Evolutionary conservation across 2,329 filamentous ascomycete species (phyloP).

Genomic region (Colletotrichum magnum): DNA sequence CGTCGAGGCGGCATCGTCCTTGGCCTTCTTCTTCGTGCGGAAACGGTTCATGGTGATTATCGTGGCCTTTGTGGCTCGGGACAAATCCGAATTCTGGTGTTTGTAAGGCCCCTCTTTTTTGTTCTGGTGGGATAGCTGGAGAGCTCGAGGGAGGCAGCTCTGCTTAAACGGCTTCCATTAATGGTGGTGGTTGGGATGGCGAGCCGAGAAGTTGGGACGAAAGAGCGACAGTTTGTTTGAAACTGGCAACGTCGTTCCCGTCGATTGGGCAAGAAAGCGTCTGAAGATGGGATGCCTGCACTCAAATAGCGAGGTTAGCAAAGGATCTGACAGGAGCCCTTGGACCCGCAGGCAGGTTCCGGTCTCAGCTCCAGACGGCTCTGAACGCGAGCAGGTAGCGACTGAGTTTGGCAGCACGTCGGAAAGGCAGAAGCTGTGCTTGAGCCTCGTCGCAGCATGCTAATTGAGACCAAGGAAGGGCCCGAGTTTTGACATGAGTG

Average conservation of each 20-base stretch:
- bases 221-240: constrained; percentile 27
- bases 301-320: constrained; percentile 27
- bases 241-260: constrained; percentile 9
- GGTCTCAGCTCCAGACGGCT: constrained; percentile 27
- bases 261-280: constrained; percentile 30
- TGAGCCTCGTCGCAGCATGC: constrained; percentile 30
- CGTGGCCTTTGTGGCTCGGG: not conserved
- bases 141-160: constrained; percentile 24
- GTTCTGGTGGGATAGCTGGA: constrained; percentile 23
- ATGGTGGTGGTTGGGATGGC: constrained; percentile 27
- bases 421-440: constrained; percentile 22
- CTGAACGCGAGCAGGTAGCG: not conserved
- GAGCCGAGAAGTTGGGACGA: constrained; percentile 21
- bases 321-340: constrained; percentile 31
- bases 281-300: constrained; percentile 33
- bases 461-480: constrained; percentile 24
- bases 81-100: not conserved
- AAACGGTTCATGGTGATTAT: constrained; percentile 79
- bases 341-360: constrained; percentile 18
- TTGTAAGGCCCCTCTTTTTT: not conserved
- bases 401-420: constrained; percentile 32
- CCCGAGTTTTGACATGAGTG: constrained; percentile 11
- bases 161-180: constrained; percentile 38
- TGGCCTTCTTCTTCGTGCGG: constrained; percentile 78
- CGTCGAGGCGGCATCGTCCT: constrained; percentile 63